Percentiles rank a stretch among this genome's conserved stretches.
Conservation (phyloP, 2,329 filamentous ascomycete species). For the Calonectria henricotiae region DNA sequence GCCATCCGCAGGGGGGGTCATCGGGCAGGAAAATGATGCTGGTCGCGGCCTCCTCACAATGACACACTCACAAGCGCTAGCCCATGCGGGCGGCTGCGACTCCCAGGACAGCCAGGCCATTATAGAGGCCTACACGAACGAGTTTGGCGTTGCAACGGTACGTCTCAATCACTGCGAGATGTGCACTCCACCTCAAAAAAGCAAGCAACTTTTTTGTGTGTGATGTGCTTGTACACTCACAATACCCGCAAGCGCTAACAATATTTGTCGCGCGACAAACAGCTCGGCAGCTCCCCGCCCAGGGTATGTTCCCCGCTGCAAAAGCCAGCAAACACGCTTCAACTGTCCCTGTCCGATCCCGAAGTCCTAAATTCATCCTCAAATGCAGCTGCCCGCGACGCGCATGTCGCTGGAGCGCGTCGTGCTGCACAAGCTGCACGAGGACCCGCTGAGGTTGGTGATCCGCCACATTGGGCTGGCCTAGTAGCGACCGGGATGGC, state of each 20-base stretch:
- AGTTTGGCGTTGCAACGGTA: constrained; percentile 61
- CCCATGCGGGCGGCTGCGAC: constrained; percentile 57
- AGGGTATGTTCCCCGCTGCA: constrained; percentile 29
- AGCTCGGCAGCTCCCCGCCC: constrained; percentile 45
- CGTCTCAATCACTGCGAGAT: constrained; percentile 51
- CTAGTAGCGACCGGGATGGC: constrained; percentile 48
- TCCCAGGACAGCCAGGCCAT: constrained; percentile 65
- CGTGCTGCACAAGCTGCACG: constrained; percentile 12
- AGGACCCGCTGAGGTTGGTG: constrained; percentile 45
- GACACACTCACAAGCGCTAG: constrained; percentile 52
- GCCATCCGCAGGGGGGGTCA: background rate
- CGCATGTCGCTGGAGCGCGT: constrained; percentile 42
- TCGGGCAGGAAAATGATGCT: constrained; percentile 41
- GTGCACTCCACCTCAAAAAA: background rate
- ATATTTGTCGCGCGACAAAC: background rate
- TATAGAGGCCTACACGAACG: constrained; percentile 58
- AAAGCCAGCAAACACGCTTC: constrained; percentile 21
- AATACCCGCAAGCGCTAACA: background rate
- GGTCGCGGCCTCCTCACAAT: constrained; percentile 47
- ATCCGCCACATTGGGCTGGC: constrained; percentile 48
- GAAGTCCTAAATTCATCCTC: constrained; percentile 22
- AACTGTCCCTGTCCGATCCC: constrained; percentile 38
- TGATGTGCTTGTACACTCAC: background rate
- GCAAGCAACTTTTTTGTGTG: constrained; percentile 5
- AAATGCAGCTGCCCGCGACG: constrained; percentile 38